Evolutionary conservation across 495 filamentous ascomycete genomes (phyloP).

Genomic region (Aspergillus wentii): DNA sequence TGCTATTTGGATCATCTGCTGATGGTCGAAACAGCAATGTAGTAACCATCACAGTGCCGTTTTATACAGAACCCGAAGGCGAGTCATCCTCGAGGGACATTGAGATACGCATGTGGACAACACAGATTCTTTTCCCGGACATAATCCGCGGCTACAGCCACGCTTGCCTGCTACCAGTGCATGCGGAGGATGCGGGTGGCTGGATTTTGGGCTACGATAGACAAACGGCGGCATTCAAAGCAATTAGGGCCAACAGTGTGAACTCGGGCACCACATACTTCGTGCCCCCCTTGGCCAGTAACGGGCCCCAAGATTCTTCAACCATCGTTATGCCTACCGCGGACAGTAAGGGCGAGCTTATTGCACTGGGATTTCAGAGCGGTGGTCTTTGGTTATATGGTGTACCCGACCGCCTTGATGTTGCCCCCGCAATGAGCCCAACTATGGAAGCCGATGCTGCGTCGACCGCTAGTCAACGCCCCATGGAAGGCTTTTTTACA

Average conservation of each 20-base stretch:
- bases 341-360: slow-evolving; percentile 64
- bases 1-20: slow-evolving; percentile 76
- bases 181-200: slow-evolving; percentile 63
- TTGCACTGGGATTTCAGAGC: slow-evolving; percentile 69
- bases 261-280: slow-evolving; percentile 79
- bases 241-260: slow-evolving; percentile 67
- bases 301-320: slow-evolving; percentile 33
- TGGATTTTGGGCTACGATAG: slow-evolving; percentile 81
- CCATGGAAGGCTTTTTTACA: slow-evolving; percentile 3
- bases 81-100: slow-evolving; percentile 54
- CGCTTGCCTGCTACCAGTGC: slow-evolving; percentile 65
- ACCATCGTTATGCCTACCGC: slow-evolving; percentile 68
- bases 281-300: slow-evolving; percentile 54
- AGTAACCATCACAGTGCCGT: slow-evolving; percentile 76
- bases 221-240: slow-evolving; percentile 70
- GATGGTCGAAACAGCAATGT: slow-evolving; percentile 60
- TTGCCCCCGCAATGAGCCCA: slow-evolving; percentile 23
- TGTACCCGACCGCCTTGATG: slow-evolving; percentile 67
- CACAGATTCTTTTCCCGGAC: slow-evolving; percentile 81
- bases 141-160: slow-evolving; percentile 70
- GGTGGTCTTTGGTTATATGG: slow-evolving; percentile 78
- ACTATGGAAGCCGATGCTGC: slow-evolving; percentile 2
- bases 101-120: slow-evolving; percentile 79
- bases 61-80: slow-evolving; percentile 51
- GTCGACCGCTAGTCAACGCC: slow-evolving; percentile 8